phyloP scores from a whole-genome alignment of 164 flowering plant genomes.

The Buxus sempervirens region DNA sequence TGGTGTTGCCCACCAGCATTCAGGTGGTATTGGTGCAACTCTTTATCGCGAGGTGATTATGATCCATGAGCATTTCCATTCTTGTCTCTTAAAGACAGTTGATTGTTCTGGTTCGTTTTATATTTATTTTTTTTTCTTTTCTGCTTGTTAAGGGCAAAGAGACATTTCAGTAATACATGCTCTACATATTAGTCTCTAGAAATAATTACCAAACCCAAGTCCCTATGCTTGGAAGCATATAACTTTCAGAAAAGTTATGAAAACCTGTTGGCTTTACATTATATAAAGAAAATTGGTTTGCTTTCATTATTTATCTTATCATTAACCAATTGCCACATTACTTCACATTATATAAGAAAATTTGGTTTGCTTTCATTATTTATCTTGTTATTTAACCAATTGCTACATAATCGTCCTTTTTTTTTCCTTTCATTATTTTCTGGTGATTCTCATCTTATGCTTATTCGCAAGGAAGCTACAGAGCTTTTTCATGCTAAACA shows the following conservation, averaged over 20 bases:
- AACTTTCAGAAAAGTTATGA: no score
- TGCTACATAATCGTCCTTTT: neutral
- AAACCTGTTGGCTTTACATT: no score
- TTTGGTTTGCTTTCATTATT: no score
- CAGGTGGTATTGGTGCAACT: constrained; percentile 65
- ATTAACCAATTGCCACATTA: neutral
- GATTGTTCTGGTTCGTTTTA: neutral
- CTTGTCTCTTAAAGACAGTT: neutral
- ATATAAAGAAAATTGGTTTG: no score
- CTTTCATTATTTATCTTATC: no score
- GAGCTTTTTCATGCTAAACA: neutral
- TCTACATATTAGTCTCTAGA: neutral
- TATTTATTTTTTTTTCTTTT: constrained; percentile 1
- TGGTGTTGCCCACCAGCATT: constrained; percentile 80
- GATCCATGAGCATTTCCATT: neutral
- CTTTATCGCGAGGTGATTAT: constrained; percentile 62
- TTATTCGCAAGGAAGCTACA: neutral
- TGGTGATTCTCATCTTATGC: neutral
- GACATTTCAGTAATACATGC: neutral
- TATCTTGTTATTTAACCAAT: no score
- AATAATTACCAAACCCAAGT: neutral
- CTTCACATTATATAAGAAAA: no score
- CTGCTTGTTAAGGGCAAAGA: neutral
- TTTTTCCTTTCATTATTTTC: no score
- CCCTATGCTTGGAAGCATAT: neutral